Evolutionary conservation across 1,139 yeast genomes (phyloP).

Genomic region (Pichia cactophila): DNA sequence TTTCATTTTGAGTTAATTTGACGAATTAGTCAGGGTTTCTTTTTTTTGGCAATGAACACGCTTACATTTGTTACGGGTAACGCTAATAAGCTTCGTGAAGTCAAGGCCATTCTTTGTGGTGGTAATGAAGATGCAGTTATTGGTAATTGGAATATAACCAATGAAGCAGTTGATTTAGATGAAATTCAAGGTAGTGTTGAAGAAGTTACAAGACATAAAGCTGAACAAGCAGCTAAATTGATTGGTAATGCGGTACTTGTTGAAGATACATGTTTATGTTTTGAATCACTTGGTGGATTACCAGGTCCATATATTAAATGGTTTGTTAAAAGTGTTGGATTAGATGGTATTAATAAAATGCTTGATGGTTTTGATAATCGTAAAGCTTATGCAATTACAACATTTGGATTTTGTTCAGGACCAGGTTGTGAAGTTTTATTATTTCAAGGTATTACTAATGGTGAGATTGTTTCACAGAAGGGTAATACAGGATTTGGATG

Average conservation of each 20-base stretch:
- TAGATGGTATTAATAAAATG: conserved; percentile 68
- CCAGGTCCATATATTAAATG: conserved; percentile 94
- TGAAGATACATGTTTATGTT: conserved; percentile 90
- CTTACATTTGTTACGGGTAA: conserved; percentile 72
- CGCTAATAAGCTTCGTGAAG: conserved; percentile 79
- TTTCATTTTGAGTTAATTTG: not conserved
- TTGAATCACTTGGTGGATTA: conserved; percentile 65
- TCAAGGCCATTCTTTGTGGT: conserved; percentile 56
- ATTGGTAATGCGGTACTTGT: conserved; percentile 76
- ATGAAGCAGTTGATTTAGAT: conserved; percentile 66
- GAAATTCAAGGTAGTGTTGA: conserved; percentile 88
- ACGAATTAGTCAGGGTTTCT: not conserved
- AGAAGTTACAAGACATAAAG: conserved; percentile 77
- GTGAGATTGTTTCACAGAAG: conserved; percentile 67
- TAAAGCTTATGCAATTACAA: conserved; percentile 81
- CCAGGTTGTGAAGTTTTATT: conserved; percentile 63
- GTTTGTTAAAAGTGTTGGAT: conserved; percentile 71
- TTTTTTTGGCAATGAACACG: not conserved
- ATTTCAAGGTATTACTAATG: conserved; percentile 82
- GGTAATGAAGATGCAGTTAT: conserved; percentile 29
- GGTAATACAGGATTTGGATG: conserved; percentile 87
- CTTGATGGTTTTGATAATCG: conserved; percentile 76
- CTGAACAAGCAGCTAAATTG: conserved; percentile 61
- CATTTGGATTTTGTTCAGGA: conserved; percentile 85
- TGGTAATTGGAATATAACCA: conserved; percentile 50